These are phyloP conservation scores for Berberis vulgaris DNA, from an alignment of 164 flowering plant species.

Conservation along the genomic window DNA sequence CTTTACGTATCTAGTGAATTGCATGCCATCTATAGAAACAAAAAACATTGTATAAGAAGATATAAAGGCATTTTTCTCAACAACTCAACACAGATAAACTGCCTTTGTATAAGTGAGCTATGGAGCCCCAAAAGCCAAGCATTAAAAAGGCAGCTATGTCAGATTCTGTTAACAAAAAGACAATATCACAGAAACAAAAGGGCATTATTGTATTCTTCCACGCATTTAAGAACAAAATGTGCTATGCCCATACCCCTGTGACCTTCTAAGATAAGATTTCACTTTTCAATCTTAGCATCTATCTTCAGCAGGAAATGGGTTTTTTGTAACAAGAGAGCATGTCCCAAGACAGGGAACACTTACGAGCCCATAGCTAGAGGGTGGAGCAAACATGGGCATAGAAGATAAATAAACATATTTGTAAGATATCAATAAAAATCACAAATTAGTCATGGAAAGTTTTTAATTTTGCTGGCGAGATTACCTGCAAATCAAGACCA, in stretches of 20 bases:
- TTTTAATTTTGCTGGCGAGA: background rate
- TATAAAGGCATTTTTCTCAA: background rate
- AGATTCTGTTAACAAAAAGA: conserved; percentile 16
- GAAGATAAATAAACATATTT: background rate
- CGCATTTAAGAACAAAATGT: conserved; percentile 8
- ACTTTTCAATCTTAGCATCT: conserved; percentile 7
- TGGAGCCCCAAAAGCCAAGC: conserved; percentile 2
- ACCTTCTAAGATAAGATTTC: conserved; percentile 40
- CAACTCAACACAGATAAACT: conserved; percentile 1
- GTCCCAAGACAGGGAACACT: conserved; percentile 32
- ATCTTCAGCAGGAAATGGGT: conserved; percentile 13
- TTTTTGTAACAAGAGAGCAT: conserved; percentile 22
- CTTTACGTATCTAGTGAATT: no score
- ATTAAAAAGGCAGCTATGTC: conserved; percentile 9
- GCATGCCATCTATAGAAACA: no score
- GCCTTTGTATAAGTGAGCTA: conserved; percentile 1
- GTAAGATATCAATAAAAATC: background rate
- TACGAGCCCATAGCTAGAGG: conserved; percentile 10
- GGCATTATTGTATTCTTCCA: conserved; percentile 13
- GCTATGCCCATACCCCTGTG: conserved; percentile 39
- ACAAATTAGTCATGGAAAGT: background rate
- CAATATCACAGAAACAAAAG: conserved; percentile 14
- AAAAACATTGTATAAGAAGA: no score
- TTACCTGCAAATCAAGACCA: conserved; percentile 60
- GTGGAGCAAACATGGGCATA: conserved; percentile 6